phyloP scores from a whole-genome alignment of 305 asterid genomes.

The Fraxinus platypoda region DNA sequence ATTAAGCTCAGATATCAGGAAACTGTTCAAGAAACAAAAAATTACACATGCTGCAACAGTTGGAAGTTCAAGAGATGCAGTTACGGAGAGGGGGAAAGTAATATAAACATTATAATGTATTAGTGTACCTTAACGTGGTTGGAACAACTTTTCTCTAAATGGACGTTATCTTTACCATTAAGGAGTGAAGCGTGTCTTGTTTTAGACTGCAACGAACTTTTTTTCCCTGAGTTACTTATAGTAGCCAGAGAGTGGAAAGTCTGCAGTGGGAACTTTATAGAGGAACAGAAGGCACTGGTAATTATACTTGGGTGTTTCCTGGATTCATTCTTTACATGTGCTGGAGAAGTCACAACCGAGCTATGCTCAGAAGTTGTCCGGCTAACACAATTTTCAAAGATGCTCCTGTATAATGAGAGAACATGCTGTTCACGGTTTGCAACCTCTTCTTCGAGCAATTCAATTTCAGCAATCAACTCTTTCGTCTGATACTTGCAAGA shows the following conservation, averaged over 20 bases:
- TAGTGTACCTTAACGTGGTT: constrained; percentile 35
- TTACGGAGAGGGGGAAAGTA: not conserved
- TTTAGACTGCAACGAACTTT: constrained; percentile 37
- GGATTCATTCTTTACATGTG: constrained; percentile 45
- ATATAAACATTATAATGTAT: not conserved
- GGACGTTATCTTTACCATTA: constrained; percentile 35
- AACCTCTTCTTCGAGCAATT: constrained; percentile 64
- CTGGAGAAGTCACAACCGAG: constrained; percentile 53
- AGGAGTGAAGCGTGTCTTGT: constrained; percentile 46
- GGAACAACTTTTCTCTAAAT: constrained; percentile 34
- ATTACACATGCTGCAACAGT: not conserved
- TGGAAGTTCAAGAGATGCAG: not conserved
- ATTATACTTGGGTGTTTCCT: constrained; percentile 63
- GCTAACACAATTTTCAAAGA: constrained; percentile 53
- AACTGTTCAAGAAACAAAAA: not conserved
- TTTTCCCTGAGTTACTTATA: constrained; percentile 41
- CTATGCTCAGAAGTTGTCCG: constrained; percentile 50
- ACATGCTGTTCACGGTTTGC: constrained; percentile 58
- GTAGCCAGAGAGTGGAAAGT: constrained; percentile 50
- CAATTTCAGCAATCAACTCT: constrained; percentile 55
- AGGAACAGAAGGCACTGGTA: constrained; percentile 57
- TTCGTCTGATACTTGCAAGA: constrained; percentile 39
- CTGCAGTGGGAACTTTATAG: constrained; percentile 51
- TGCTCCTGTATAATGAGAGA: constrained; percentile 52
- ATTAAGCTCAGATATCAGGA: not conserved